Conservation (phyloP, 225 moss, liverwort and hornwort species). For the Lunularia cruciata region DNA sequence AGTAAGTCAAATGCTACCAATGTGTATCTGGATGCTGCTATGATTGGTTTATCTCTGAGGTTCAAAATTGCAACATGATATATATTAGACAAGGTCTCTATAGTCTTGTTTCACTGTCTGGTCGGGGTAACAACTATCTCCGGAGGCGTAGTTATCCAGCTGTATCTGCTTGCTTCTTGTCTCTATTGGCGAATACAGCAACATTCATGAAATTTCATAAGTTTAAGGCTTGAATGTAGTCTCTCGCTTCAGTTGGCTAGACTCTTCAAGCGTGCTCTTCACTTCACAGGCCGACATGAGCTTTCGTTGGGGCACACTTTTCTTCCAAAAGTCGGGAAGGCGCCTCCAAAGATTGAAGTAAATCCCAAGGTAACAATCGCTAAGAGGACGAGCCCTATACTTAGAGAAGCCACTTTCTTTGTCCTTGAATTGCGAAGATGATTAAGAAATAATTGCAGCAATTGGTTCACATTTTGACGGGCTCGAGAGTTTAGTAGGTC, state of each 20-base stretch:
- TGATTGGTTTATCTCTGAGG: too few species aligned
- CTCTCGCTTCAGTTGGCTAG: too few species aligned
- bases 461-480: neutral
- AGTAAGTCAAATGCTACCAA: too few species aligned
- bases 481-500: neutral
- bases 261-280: too few species aligned
- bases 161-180: neutral
- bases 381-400: neutral
- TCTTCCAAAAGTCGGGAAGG: slow-evolving; percentile 45
- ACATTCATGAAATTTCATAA: too few species aligned
- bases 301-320: slow-evolving; percentile 81
- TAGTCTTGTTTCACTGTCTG: neutral
- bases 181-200: too few species aligned
- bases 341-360: slow-evolving; percentile 61
- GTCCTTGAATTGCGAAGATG: neutral
- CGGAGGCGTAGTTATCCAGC: too few species aligned
- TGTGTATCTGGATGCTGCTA: too few species aligned
- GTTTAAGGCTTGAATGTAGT: too few species aligned
- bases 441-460: neutral
- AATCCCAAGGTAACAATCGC: slow-evolving; percentile 57
- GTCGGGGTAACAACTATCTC: neutral
- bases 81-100: too few species aligned
- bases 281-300: slow-evolving; percentile 63
- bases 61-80: too few species aligned
- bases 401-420: neutral